Conservation (phyloP, 768 basidiomycete species). For the Leccinum obscurum region DNA sequence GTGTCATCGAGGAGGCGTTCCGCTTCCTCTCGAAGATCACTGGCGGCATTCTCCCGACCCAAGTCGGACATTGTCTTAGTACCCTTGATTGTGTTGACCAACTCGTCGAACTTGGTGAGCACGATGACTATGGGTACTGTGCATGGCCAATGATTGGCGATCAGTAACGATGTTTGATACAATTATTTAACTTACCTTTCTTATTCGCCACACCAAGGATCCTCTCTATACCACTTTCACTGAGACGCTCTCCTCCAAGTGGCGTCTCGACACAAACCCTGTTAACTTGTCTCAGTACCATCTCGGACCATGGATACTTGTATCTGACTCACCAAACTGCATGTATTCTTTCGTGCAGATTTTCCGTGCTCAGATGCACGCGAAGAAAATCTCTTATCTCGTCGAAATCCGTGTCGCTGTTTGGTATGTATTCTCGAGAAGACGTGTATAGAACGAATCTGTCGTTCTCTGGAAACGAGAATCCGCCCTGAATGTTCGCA, state of each 20-base stretch:
- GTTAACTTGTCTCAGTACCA: neutral
- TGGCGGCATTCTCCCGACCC: neutral
- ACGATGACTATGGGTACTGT: constrained; percentile 8
- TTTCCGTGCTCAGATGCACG: neutral
- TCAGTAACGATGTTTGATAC: neutral
- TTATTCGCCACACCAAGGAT: constrained; percentile 7
- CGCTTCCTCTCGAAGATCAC: constrained; percentile 4
- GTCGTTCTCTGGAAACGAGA: constrained; percentile 1
- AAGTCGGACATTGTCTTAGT: too few species aligned
- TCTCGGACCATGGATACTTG: neutral
- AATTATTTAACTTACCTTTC: neutral
- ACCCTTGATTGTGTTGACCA: neutral
- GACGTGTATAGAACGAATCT: constrained; percentile 10
- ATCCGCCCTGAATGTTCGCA: neutral
- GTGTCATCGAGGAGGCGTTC: neutral
- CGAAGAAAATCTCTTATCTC: constrained; percentile 1
- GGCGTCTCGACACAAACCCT: constrained; percentile 11
- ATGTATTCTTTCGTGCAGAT: neutral
- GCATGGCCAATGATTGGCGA: neutral
- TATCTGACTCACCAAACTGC: constrained; percentile 1
- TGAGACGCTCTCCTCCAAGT: constrained; percentile 7
- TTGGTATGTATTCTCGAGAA: constrained; percentile 3
- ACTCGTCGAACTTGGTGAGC: constrained; percentile 8
- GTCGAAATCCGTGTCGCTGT: constrained; percentile 11
- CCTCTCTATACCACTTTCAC: constrained; percentile 11